These are phyloP conservation scores for Aeschynomene evenia DNA, from an alignment of 306 rosid species.

Conservation along the genomic window DNA sequence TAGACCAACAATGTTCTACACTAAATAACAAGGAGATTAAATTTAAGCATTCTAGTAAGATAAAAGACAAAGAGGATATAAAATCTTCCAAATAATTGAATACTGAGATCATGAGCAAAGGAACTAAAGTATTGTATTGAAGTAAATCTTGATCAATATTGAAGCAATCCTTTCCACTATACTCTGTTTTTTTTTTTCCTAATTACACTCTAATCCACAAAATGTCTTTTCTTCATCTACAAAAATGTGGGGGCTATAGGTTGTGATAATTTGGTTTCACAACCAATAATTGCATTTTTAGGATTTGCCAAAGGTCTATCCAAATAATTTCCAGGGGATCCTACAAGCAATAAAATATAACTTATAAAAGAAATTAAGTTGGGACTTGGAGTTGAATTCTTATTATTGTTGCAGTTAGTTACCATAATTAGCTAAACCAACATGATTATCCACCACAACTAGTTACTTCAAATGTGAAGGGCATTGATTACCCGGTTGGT, in stretches of 20 bases:
- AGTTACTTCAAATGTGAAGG: not conserved
- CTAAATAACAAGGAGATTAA: not conserved
- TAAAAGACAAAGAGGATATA: not conserved
- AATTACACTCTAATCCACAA: too few relatives aligned
- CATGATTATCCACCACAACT: constrained; percentile 29
- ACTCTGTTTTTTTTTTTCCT: not conserved
- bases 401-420: not conserved
- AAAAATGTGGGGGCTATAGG: not conserved
- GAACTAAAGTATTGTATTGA: not conserved
- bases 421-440: constrained; percentile 5
- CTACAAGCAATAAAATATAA: constrained; percentile 7
- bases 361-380: constrained; percentile 12
- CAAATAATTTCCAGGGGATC: constrained; percentile 30
- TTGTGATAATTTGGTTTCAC: not conserved
- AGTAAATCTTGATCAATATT: not conserved
- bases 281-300: not conserved
- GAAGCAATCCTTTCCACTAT: constrained; percentile 13
- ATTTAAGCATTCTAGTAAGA: not conserved
- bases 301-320: constrained; percentile 4
- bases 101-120: constrained; percentile 1
- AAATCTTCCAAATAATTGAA: constrained; percentile 7
- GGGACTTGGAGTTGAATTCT: not conserved
- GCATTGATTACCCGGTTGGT: constrained; percentile 1
- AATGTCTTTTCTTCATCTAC: not conserved
- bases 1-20: not conserved